Evolutionary conservation across 768 basidiomycete genomes (phyloP).

Genomic region (Lyophyllum shimeji): DNA sequence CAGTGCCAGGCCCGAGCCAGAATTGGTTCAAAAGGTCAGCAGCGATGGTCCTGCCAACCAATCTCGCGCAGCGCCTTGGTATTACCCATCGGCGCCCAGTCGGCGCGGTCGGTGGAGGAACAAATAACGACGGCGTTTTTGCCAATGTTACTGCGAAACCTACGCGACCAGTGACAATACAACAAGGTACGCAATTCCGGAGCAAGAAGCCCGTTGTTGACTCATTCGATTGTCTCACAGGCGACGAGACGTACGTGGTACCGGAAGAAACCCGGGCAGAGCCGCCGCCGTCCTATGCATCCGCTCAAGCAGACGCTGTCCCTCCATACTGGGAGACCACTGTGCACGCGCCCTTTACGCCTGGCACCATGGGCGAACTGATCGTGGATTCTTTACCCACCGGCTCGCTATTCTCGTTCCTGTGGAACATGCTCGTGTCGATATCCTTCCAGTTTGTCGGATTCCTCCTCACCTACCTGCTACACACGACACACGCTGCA

Average conservation of each 20-base stretch:
- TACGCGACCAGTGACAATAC: constrained; percentile 52
- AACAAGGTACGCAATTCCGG: constrained; percentile 48
- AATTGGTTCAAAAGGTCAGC: constrained; percentile 62
- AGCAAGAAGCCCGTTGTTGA: constrained; percentile 4
- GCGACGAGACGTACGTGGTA: constrained; percentile 69
- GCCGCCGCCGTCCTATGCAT: constrained; percentile 88
- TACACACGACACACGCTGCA: constrained; percentile 91
- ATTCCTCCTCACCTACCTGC: constrained; percentile 89
- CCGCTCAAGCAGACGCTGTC: constrained; percentile 92
- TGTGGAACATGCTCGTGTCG: constrained; percentile 92
- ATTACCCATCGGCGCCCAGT: constrained; percentile 35
- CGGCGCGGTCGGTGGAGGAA: constrained; percentile 62
- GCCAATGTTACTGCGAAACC: constrained; percentile 94
- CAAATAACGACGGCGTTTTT: constrained; percentile 89
- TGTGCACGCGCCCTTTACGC: constrained; percentile 82
- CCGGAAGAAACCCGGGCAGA: constrained; percentile 85
- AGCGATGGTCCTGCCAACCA: constrained; percentile 53
- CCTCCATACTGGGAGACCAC: constrained; percentile 99
- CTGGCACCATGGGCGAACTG: constrained; percentile 70
- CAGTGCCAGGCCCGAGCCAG: constrained; percentile 30
- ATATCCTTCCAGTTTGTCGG: constrained; percentile 98
- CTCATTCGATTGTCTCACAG: constrained; percentile 35
- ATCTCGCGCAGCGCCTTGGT: constrained; percentile 46
- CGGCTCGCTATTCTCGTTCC: constrained; percentile 80
- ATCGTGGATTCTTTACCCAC: constrained; percentile 88